Evolutionary conservation across 2,329 filamentous ascomycete genomes (phyloP).

Genomic region (Curvularia sp.): DNA sequence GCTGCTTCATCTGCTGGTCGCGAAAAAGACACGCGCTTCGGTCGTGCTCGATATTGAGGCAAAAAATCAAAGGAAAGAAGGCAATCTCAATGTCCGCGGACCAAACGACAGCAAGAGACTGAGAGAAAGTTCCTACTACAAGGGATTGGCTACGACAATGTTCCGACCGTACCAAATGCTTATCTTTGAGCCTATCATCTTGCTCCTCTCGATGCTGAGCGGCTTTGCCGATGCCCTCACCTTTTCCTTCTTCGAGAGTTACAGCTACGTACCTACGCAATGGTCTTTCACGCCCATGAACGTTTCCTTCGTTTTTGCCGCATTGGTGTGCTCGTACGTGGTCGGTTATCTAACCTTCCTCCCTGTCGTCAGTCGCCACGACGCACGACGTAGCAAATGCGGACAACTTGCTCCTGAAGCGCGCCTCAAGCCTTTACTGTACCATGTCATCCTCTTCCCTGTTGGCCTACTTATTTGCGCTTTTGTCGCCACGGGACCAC

Average conservation of each 20-base stretch:
- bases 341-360: conserved; percentile 67
- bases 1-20: conserved; percentile 68
- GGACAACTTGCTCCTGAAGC: conserved; percentile 65
- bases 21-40: conserved; percentile 78
- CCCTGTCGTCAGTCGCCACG: conserved; percentile 57
- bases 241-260: conserved; percentile 78
- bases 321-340: conserved; percentile 57
- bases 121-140: not conserved
- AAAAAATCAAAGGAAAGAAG: not conserved
- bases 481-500: conserved; percentile 65
- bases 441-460: conserved; percentile 64
- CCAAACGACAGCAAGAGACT: not conserved
- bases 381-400: conserved; percentile 55
- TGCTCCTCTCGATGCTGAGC: conserved; percentile 72
- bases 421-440: conserved; percentile 70
- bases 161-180: conserved; percentile 75
- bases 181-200: conserved; percentile 75
- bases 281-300: conserved; percentile 67
- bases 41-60: conserved; percentile 70
- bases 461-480: conserved; percentile 75
- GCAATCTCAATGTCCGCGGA: not conserved
- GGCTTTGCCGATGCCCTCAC: conserved; percentile 78
- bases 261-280: conserved; percentile 69
- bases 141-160: conserved; percentile 55
- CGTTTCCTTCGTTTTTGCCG: conserved; percentile 64